These are phyloP conservation scores for Teratosphaeria zuluensis DNA, from an alignment of 2,329 filamentous ascomycete species.

Conservation along the genomic window DNA sequence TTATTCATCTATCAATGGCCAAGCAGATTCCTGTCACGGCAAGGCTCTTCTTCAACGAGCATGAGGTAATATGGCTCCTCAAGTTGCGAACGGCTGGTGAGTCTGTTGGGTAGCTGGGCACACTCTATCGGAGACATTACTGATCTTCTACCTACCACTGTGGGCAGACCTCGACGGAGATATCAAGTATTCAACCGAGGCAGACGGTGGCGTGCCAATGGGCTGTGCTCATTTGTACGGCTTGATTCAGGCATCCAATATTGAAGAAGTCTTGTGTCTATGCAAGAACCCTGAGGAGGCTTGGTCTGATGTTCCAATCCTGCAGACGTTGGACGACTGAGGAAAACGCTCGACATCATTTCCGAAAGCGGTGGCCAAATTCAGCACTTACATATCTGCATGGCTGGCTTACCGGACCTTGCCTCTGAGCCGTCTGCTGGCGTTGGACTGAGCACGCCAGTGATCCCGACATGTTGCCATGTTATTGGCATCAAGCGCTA, in stretches of 20 bases:
- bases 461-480: background rate
- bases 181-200: background rate
- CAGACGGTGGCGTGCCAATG: background rate
- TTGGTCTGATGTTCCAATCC: background rate
- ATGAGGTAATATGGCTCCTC: slow-evolving; percentile 15
- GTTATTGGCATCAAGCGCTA: background rate
- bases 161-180: background rate
- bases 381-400: background rate
- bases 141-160: too few relatives aligned
- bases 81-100: slow-evolving; percentile 2
- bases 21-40: slow-evolving; percentile 20
- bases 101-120: too few relatives aligned
- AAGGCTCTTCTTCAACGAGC: slow-evolving; percentile 17
- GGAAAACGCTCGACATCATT: background rate
- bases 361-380: too few relatives aligned
- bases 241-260: background rate
- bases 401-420: background rate
- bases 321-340: background rate
- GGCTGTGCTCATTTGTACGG: background rate
- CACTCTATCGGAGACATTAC: too few relatives aligned
- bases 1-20: slow-evolving; percentile 20
- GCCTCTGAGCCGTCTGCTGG: too few relatives aligned
- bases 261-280: background rate
- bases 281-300: background rate
- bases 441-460: too few relatives aligned